Conservation (phyloP, 108 stramenopile genomes). For the Epithemia pelagica region DNA sequence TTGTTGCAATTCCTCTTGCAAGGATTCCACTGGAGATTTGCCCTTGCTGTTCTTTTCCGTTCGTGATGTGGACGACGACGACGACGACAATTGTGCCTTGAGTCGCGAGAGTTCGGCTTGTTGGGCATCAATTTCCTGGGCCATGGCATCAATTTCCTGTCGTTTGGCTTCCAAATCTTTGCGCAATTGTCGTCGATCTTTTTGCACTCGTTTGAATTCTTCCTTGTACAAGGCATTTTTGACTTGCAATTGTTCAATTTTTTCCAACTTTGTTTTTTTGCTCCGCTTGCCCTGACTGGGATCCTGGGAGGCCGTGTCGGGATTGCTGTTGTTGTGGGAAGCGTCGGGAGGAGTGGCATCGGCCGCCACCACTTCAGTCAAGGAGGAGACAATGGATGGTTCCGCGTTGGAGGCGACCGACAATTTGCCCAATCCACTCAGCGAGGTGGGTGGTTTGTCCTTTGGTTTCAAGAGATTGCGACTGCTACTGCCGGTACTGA, state of each 20-base stretch:
- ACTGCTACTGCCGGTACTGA: too few species aligned
- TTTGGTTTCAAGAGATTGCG: too few species aligned
- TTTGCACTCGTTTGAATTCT: conserved; percentile 10
- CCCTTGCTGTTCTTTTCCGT: neutral
- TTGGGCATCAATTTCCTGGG: conserved; percentile 9
- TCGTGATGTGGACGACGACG: too few species aligned
- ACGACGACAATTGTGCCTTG: conserved; percentile 3
- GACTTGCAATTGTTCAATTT: conserved; percentile 12
- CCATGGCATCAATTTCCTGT: neutral
- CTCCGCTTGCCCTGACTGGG: neutral
- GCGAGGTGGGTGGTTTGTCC: too few species aligned
- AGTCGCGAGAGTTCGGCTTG: conserved; percentile 2
- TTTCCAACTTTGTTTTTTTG: conserved; percentile 15
- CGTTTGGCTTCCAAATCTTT: conserved; percentile 10
- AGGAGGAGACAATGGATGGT: neutral
- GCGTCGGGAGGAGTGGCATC: too few species aligned
- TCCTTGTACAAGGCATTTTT: conserved; percentile 20
- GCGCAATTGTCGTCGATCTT: conserved; percentile 9
- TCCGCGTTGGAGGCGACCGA: too few species aligned
- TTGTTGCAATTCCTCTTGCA: neutral
- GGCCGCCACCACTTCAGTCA: neutral
- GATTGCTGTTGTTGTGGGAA: too few species aligned
- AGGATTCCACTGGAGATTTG: neutral
- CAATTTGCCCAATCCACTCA: too few species aligned
- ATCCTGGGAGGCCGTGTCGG: too few species aligned